These are phyloP conservation scores for Aspergillus tanneri DNA, from an alignment of 2,329 filamentous ascomycete species.

Conservation along the genomic window DNA sequence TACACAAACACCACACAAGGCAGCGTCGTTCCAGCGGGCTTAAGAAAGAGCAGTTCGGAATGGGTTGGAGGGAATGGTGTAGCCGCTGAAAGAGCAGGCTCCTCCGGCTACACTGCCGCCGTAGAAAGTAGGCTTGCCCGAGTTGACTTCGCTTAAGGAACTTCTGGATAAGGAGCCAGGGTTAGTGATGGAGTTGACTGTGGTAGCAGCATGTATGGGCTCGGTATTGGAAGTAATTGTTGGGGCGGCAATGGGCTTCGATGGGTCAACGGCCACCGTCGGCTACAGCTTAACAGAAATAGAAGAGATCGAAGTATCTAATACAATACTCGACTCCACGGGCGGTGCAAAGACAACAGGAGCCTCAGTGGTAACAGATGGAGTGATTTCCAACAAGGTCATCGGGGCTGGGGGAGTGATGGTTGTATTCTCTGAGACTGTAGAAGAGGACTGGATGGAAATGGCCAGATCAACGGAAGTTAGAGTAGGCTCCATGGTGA, in stretches of 20 bases:
- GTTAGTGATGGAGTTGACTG: constrained; percentile 5
- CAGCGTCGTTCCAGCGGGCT: constrained; percentile 54
- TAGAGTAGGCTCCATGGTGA: constrained; percentile 21
- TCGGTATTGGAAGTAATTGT: constrained; percentile 7
- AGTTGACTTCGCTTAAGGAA: constrained; percentile 17
- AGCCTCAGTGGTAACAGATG: background rate
- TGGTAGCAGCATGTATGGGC: constrained; percentile 1
- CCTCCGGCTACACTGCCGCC: constrained; percentile 59
- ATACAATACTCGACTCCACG: constrained; percentile 1
- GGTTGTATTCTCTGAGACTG: constrained; percentile 6
- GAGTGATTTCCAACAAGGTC: constrained; percentile 8
- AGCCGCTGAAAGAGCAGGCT: constrained; percentile 62
- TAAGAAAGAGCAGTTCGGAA: constrained; percentile 61
- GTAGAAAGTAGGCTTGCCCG: constrained; percentile 54
- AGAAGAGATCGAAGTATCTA: background rate
- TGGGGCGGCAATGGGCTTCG: constrained; percentile 1
- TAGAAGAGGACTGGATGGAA: constrained; percentile 11
- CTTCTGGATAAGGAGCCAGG: constrained; percentile 9
- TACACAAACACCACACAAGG: constrained; percentile 62
- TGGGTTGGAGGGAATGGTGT: constrained; percentile 59
- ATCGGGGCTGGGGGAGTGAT: constrained; percentile 7
- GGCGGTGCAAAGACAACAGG: constrained; percentile 1
- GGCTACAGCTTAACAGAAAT: constrained; percentile 1
- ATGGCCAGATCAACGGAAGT: constrained; percentile 14
- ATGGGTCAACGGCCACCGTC: background rate